Percentiles rank a stretch among this genome's conserved stretches.
phyloP scores from a whole-genome alignment of 2,329 filamentous ascomycete species.

The Talaromyces sp. region DNA sequence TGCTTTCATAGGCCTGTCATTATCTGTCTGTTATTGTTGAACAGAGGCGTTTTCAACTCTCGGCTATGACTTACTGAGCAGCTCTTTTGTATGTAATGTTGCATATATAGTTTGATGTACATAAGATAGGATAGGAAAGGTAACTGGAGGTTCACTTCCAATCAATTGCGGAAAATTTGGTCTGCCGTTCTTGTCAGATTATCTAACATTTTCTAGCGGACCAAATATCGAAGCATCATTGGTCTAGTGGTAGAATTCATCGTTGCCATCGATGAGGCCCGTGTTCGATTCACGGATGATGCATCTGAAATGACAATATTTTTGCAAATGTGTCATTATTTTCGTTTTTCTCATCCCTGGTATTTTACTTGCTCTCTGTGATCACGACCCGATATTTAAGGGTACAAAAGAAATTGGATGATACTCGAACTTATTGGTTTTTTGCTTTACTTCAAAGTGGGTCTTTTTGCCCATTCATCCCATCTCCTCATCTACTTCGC shows the following conservation, averaged over 20 bases:
- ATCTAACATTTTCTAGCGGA: background rate
- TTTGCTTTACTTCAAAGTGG: background rate
- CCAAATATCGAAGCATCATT: conserved; percentile 17
- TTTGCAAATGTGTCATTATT: background rate
- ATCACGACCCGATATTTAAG: background rate
- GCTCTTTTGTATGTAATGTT: background rate
- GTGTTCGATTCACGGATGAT: conserved; percentile 24
- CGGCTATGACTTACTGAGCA: background rate
- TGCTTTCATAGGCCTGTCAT: background rate
- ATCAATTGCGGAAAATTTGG: no score
- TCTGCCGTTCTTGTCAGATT: no score
- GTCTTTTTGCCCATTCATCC: background rate
- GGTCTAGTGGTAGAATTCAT: conserved; percentile 28
- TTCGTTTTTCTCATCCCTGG: background rate
- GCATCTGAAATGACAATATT: conserved; percentile 3
- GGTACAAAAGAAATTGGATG: background rate
- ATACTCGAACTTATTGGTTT: background rate
- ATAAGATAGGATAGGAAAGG: background rate
- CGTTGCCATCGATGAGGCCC: conserved; percentile 27
- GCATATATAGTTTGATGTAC: conserved; percentile 5
- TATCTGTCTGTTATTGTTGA: background rate
- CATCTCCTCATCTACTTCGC: background rate
- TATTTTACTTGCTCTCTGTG: background rate
- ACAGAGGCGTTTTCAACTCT: background rate
- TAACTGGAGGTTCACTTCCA: background rate